Conservation (phyloP, 2,329 filamentous ascomycete species). For the Amphichorda felina region DNA sequence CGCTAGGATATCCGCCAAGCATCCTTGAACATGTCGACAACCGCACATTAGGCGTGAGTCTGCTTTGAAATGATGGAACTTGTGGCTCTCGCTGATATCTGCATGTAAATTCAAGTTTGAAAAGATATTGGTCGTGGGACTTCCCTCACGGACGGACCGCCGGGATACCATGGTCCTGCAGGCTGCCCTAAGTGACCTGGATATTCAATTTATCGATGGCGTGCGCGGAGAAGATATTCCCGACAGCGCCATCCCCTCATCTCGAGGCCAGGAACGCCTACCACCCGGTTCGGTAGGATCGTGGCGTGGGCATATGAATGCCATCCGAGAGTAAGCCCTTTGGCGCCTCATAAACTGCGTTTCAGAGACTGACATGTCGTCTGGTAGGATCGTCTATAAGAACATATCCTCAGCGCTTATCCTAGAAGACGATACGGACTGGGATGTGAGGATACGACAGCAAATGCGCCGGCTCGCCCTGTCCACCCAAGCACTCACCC, state of each 20-base stretch:
- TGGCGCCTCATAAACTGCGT: too few relatives aligned
- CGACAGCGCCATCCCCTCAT: conserved; percentile 22
- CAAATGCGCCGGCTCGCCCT: conserved; percentile 31
- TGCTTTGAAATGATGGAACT: too few relatives aligned
- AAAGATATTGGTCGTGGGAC: conserved; percentile 38
- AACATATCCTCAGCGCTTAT: conserved; percentile 35
- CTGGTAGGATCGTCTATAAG: conserved; percentile 31
- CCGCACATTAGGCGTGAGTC: too few relatives aligned
- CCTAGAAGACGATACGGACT: conserved; percentile 45
- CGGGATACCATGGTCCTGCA: conserved; percentile 36
- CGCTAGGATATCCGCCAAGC: too few relatives aligned
- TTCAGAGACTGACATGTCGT: too few relatives aligned
- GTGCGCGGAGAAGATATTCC: conserved; percentile 23
- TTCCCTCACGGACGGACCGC: conserved; percentile 36
- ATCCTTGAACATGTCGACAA: too few relatives aligned
- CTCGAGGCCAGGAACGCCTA: conserved; percentile 16
- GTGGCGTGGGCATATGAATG: conserved; percentile 28
- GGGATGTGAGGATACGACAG: conserved; percentile 37
- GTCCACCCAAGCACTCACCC: conserved; percentile 20
- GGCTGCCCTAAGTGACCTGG: conserved; percentile 29
- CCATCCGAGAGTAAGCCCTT: conserved; percentile 19
- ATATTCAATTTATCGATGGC: conserved; percentile 33
- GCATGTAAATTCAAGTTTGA: too few relatives aligned
- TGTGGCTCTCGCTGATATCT: too few relatives aligned
- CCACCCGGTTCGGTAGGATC: conserved; percentile 15